Evolutionary conservation across 1,284 basidiomycete species (phyloP), one percentile per base, ranked within the genome.

Genomic region (Cystobasidiaceae sp.): DNA sequence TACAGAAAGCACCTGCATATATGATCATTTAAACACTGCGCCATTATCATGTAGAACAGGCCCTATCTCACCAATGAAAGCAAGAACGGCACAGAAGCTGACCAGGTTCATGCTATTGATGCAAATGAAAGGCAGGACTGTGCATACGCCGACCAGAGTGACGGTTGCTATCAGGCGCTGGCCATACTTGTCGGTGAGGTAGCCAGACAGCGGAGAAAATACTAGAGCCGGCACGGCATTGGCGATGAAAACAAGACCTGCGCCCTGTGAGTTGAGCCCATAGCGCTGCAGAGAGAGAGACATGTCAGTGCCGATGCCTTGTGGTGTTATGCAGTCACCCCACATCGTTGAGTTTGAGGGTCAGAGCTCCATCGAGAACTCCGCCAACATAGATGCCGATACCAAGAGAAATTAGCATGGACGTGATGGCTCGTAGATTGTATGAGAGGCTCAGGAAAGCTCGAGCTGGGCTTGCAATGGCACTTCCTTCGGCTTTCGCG

Each of bases 181-280:
- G 0, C 71, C 70, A 39, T 66, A 68, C 30, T 51, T 57, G 46
- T 73, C 72, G 7, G 43, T 44, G 6, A 56, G 33, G 45, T 23
- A 54, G 27, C 67, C 67, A 4, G 67, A 49, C 6, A 64, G 27
- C 4, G 51, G 66, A 19, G 59, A 37, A 23, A 60, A 65, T 43
- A 74, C 50, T 23, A 71, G 58, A 8, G 65, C 67, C 1, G 73
- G 73, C 2, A 68, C 62, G 6, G 70, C 67, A 3, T 65, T 41
- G 0, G 67, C 72, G 7, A 74, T 57, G 57, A 71, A 74, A 8
- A 72, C 68, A 1, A 74, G 44, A 1, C 73, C 73, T 0, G 73
- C 73, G 2, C 70, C 70, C 2, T 69, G 46, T 0, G 67, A 67
- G 9, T 57, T 41, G 9, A 71, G 52, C 3, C 67, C 64, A 54